Evolutionary conservation across 371 early-diverging fungal genomes (phyloP), one percentile per base, ranked within the genome.

Genomic region (Zopfochytrium polystomum): DNA sequence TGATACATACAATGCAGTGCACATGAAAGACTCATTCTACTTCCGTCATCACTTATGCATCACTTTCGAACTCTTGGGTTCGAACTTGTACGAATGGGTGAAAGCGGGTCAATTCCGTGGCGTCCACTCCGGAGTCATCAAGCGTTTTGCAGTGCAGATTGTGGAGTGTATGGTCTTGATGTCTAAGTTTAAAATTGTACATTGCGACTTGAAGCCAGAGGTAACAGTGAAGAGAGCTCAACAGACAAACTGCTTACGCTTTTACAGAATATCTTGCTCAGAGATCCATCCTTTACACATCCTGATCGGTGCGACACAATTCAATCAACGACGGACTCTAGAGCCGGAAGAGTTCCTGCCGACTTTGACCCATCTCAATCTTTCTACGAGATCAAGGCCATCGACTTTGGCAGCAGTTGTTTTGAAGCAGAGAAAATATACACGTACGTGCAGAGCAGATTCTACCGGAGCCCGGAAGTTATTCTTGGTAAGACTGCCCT

Each of bases 181-280:
- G 62, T 70, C 76, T 42, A 66, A 77, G 25, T 81, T 90, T 53
- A 79, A 85, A 45, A 91, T 99, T 44, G 87, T 96, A 15, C 99
- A 99, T 67, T 95, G 98, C 65, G 99, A 99, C 75, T 76, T 99
- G 54, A 99, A 99, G 61, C 99, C 99, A 6, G 99, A 98, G 85
- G 89, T 87, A 77, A 52, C 22, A 15, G 7, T 34, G 25, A 27
- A 6, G 23, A 54, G 33, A 27, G 25, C 46, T 6, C 27, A 45
- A 20, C 18, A 2, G n/a, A 26, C 23, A 44, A 13, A 1, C 20
- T 26, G 44, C 31, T 11, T 52, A 11, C 30, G 11, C 30, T 11
- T 29, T 27, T 22, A 20, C 52, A 60, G 56, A 65, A 65, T 34
- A 55, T 65, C 27, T 29, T 78, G 25, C 51, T 78, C 20, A 25